Conservation (phyloP, 805 yeast species). For the Saccharomycopsis microspora region DNA sequence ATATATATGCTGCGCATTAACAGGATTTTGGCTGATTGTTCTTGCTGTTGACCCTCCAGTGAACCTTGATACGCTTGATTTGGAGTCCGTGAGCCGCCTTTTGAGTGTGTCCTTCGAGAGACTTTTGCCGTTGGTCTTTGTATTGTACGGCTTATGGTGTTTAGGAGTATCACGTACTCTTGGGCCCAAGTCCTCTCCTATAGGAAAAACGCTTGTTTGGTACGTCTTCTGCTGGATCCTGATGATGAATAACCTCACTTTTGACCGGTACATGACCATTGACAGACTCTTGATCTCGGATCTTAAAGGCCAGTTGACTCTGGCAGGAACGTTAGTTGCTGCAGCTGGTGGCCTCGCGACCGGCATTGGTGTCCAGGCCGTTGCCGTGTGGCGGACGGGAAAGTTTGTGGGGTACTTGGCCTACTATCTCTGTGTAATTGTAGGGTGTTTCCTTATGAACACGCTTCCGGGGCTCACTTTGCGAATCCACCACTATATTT, state of each 20-base stretch:
- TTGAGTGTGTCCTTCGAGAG: constrained; percentile 65
- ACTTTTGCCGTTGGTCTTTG: constrained; percentile 62
- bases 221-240: constrained; percentile 80
- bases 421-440: constrained; percentile 37
- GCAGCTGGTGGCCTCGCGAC: constrained; percentile 32
- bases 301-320: constrained; percentile 66
- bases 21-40: constrained; percentile 78
- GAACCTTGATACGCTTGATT: constrained; percentile 29
- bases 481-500: constrained; percentile 71
- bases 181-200: constrained; percentile 27
- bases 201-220: constrained; percentile 39
- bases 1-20: constrained; percentile 49
- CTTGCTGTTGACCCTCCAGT: constrained; percentile 75
- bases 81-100: constrained; percentile 46
- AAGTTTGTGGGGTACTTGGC: constrained; percentile 46
- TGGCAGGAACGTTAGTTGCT: constrained; percentile 47
- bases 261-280: constrained; percentile 70
- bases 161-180: constrained; percentile 40
- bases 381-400: constrained; percentile 70
- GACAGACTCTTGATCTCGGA: constrained; percentile 73
- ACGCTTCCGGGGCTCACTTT: constrained; percentile 56
- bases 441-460: constrained; percentile 31
- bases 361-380: constrained; percentile 56
- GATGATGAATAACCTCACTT: constrained; percentile 72
- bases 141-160: constrained; percentile 58